These are phyloP conservation scores for Monascus ruber DNA, from an alignment of 2,329 filamentous ascomycete genomes.

Conservation along the genomic window DNA sequence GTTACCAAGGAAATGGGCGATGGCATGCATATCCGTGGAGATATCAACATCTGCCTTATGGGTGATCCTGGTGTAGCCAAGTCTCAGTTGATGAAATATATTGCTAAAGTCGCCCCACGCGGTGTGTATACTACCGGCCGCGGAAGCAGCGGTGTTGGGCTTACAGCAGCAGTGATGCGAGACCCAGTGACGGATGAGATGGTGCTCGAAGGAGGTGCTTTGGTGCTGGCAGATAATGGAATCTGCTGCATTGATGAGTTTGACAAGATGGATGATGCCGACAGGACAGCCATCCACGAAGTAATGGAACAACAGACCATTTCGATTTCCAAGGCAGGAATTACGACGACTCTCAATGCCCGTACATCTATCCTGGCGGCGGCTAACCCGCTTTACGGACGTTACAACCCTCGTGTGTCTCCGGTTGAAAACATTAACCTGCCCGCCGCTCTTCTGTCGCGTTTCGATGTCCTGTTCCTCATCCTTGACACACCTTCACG, in stretches of 20 bases:
- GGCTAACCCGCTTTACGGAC: slow-evolving; percentile 92
- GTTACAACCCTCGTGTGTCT: slow-evolving; percentile 94
- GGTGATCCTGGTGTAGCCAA: slow-evolving; percentile 99
- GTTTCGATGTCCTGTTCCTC: slow-evolving; percentile 94
- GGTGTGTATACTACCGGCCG: slow-evolving; percentile 77
- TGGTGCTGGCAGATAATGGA: slow-evolving; percentile 69
- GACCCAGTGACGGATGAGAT: slow-evolving; percentile 71
- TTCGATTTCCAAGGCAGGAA: slow-evolving; percentile 79
- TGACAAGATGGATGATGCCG: slow-evolving; percentile 73
- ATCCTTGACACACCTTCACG: slow-evolving; percentile 88
- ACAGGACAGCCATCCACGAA: slow-evolving; percentile 72
- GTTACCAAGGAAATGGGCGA: slow-evolving; percentile 95
- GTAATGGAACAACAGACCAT: slow-evolving; percentile 85
- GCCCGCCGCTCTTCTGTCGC: slow-evolving; percentile 87
- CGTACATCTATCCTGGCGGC: slow-evolving; percentile 92
- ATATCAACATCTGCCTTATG: slow-evolving; percentile 98
- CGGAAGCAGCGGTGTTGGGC: slow-evolving; percentile 68
- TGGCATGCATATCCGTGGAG: slow-evolving; percentile 96
- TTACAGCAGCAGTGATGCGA: slow-evolving; percentile 70
- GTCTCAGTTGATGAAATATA: slow-evolving; percentile 95
- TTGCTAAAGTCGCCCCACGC: slow-evolving; percentile 91
- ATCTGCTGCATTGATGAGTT: slow-evolving; percentile 81
- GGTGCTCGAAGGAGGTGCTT: slow-evolving; percentile 66
- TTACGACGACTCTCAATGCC: slow-evolving; percentile 92
- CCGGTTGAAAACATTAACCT: slow-evolving; percentile 99